phyloP scores from a whole-genome alignment of 441 rosid genomes.

The Corymbia citriodora region DNA sequence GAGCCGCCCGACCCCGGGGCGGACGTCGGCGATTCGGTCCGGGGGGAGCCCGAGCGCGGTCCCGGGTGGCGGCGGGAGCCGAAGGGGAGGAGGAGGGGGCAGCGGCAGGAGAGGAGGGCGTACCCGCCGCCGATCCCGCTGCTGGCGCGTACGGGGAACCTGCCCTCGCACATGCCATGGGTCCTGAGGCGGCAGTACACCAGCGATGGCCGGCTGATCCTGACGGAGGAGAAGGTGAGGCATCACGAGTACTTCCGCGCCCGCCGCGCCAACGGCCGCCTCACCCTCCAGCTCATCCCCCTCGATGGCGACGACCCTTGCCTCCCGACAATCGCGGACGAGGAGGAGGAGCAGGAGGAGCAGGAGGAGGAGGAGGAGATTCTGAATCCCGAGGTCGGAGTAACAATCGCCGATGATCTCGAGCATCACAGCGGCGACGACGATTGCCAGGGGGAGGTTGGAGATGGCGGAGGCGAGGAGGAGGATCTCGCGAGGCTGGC shows the following conservation, averaged over 20 bases:
- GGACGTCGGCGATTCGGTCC: not conserved
- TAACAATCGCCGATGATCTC: not conserved
- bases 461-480: not conserved
- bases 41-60: not conserved
- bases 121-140: constrained; percentile 54
- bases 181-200: constrained; percentile 43
- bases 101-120: constrained; percentile 9
- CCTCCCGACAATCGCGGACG: not conserved
- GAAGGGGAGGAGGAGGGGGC: not conserved
- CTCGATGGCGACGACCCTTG: constrained; percentile 21
- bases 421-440: not conserved
- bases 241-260: constrained; percentile 51
- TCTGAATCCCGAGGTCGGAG: not conserved
- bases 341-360: not conserved
- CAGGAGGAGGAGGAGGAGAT: not conserved
- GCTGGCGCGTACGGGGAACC: constrained; percentile 44
- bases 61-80: not conserved
- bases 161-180: constrained; percentile 42
- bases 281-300: constrained; percentile 42
- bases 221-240: constrained; percentile 39
- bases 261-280: constrained; percentile 43
- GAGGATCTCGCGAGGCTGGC: not conserved
- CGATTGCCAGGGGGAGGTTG: not conserved
- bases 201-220: constrained; percentile 51
- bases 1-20: constrained; percentile 21